Conservation (phyloP, 2,329 filamentous ascomycete species). For the Myotisia sp. region DNA sequence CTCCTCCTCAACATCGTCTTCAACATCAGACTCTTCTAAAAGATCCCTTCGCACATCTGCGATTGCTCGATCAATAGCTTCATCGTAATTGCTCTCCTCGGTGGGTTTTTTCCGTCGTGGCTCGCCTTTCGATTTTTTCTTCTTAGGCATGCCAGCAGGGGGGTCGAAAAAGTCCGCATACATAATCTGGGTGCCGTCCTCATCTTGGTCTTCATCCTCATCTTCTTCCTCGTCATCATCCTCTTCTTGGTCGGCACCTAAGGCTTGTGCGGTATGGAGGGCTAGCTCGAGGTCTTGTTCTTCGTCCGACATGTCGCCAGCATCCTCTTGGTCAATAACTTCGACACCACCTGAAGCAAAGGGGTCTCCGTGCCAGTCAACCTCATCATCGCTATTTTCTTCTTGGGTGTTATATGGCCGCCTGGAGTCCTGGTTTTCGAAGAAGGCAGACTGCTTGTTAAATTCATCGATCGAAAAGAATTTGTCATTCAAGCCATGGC, state of each 20-base stretch:
- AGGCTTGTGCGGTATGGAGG: constrained; percentile 71
- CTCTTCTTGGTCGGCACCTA: constrained; percentile 59
- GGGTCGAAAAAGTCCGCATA: constrained; percentile 70
- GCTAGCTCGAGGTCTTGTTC: too few relatives aligned
- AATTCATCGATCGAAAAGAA: constrained; percentile 98
- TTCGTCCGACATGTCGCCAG: constrained; percentile 43
- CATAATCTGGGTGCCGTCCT: constrained; percentile 37
- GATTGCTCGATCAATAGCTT: constrained; percentile 68
- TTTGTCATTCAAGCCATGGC: constrained; percentile 80
- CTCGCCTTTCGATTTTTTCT: constrained; percentile 31
- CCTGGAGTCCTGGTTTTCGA: constrained; percentile 70
- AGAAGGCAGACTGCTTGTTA: constrained; percentile 80
- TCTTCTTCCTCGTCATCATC: background rate
- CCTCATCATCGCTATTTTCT: constrained; percentile 61
- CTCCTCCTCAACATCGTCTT: constrained; percentile 48
- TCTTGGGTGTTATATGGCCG: constrained; percentile 61
- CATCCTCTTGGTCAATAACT: constrained; percentile 30
- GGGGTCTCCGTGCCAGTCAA: constrained; percentile 79
- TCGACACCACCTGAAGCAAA: constrained; percentile 30
- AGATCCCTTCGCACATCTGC: constrained; percentile 75
- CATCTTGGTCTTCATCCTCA: constrained; percentile 42
- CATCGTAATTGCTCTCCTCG: constrained; percentile 6
- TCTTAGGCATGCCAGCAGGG: constrained; percentile 49
- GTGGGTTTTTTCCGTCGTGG: constrained; percentile 34
- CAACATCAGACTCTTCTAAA: constrained; percentile 55